Conservation (phyloP, 2,329 filamentous ascomycete genomes). For the Endoconidiophora polonica region DNA sequence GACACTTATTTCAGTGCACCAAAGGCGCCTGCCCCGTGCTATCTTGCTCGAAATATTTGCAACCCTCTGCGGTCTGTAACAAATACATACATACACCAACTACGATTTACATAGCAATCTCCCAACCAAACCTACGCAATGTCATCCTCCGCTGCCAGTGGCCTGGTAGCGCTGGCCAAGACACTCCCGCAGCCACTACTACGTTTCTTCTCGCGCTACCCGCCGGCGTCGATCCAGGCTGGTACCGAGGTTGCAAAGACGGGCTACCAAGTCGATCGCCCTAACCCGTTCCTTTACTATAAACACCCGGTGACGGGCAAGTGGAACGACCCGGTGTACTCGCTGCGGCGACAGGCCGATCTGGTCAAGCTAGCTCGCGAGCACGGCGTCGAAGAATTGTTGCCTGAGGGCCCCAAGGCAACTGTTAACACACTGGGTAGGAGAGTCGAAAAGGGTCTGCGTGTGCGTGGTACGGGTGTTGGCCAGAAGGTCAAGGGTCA, state of each 20-base stretch:
- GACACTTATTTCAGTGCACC: too few species aligned
- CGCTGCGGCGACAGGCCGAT: conserved; percentile 74
- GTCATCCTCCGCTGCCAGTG: conserved; percentile 18
- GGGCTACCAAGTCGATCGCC: conserved; percentile 37
- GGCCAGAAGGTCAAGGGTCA: conserved; percentile 93
- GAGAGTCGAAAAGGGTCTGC: conserved; percentile 61
- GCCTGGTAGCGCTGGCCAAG: conserved; percentile 41
- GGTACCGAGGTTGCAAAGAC: conserved; percentile 25
- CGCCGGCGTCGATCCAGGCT: conserved; percentile 43
- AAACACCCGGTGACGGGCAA: conserved; percentile 64
- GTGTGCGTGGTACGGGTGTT: conserved; percentile 82
- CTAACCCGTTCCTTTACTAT: conserved; percentile 67
- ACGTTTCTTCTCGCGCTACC: conserved; percentile 80
- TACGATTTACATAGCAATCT: too few species aligned
- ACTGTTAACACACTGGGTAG: conserved; percentile 53
- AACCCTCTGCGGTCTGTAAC: too few species aligned
- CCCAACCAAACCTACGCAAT: conserved; percentile 16
- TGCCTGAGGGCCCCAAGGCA: conserved; percentile 63
- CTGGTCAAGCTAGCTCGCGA: conserved; percentile 70
- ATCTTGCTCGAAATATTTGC: background rate
- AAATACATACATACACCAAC: background rate
- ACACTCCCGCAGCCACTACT: conserved; percentile 61
- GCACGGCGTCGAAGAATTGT: conserved; percentile 63
- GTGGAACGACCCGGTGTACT: conserved; percentile 73
- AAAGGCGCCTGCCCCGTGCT: too few species aligned